Conservation (phyloP, 208 protist species). For the Trypanosoma avium region DNA sequence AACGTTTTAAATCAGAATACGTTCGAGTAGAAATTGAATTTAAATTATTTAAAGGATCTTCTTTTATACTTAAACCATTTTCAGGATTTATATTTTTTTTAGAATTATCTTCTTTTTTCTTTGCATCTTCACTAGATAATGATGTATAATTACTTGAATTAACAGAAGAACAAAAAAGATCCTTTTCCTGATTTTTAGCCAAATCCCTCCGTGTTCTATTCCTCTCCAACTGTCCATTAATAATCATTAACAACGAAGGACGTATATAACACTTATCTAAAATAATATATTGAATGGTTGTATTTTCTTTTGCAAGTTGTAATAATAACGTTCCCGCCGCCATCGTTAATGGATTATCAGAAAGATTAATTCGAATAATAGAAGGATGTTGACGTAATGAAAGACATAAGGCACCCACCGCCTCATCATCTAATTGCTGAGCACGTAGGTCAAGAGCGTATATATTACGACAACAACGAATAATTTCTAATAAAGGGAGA, state of each 20-base stretch:
- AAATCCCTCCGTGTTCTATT: constrained; percentile 35
- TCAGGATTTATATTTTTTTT: neutral
- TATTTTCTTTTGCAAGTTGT: constrained; percentile 62
- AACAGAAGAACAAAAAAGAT: neutral
- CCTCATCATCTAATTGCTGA: constrained; percentile 68
- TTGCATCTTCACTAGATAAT: no score
- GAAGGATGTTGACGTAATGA: constrained; percentile 55
- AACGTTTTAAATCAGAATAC: constrained; percentile 18
- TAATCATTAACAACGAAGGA: constrained; percentile 41
- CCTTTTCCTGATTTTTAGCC: neutral
- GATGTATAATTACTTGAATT: no score
- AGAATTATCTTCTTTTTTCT: no score
- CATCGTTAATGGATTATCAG: constrained; percentile 83
- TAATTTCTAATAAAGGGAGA: constrained; percentile 72
- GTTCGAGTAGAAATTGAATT: neutral
- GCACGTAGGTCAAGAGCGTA: constrained; percentile 47
- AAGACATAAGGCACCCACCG: constrained; percentile 55
- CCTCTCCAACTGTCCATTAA: constrained; percentile 52
- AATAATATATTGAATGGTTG: constrained; percentile 59
- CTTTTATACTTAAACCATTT: no score
- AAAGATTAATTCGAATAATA: constrained; percentile 72
- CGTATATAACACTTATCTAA: constrained; percentile 63
- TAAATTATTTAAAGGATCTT: no score
- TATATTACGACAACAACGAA: constrained; percentile 54
- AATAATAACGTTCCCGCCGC: constrained; percentile 55